Evolutionary conservation across 139 green algal genomes (phyloP).

Genomic region (Tetraselmis striata): DNA sequence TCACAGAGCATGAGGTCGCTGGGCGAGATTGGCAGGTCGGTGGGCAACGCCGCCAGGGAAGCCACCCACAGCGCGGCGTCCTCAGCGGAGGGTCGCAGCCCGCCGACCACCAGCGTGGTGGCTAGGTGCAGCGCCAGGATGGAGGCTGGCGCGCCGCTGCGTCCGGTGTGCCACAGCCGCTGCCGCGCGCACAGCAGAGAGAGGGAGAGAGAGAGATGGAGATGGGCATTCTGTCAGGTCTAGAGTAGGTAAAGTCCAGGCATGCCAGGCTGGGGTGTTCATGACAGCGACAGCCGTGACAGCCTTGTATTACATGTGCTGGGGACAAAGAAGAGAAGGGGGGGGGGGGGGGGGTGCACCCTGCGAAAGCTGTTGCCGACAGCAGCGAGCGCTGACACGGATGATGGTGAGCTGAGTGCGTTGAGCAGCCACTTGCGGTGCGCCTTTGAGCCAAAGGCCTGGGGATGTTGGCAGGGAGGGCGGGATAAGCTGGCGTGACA

Average conservation of each 20-base stretch:
- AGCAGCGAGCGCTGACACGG: neutral
- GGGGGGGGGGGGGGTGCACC: neutral
- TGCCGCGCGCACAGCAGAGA: neutral
- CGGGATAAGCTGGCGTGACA: neutral
- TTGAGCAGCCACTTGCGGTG: neutral
- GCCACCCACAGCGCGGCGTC: neutral
- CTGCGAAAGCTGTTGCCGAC: neutral
- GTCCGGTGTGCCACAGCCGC: neutral
- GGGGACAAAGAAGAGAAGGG: too few relatives aligned
- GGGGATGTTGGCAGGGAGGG: neutral
- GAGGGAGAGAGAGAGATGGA: too few relatives aligned
- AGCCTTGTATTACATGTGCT: too few relatives aligned
- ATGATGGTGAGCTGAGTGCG: neutral
- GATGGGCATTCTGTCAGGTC: too few relatives aligned
- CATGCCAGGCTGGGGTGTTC: too few relatives aligned
- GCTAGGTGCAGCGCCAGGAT: neutral
- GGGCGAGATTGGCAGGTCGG: neutral
- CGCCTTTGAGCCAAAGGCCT: neutral
- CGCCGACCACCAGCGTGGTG: neutral
- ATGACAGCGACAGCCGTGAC: too few relatives aligned
- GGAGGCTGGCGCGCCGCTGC: neutral
- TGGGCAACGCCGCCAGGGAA: neutral
- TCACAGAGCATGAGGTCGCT: neutral
- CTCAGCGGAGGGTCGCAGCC: neutral
- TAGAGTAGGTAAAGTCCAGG: too few relatives aligned